These are phyloP conservation scores for Colletotrichum higginsianum DNA, from an alignment of 2,329 filamentous ascomycete genomes.

Conservation along the genomic window DNA sequence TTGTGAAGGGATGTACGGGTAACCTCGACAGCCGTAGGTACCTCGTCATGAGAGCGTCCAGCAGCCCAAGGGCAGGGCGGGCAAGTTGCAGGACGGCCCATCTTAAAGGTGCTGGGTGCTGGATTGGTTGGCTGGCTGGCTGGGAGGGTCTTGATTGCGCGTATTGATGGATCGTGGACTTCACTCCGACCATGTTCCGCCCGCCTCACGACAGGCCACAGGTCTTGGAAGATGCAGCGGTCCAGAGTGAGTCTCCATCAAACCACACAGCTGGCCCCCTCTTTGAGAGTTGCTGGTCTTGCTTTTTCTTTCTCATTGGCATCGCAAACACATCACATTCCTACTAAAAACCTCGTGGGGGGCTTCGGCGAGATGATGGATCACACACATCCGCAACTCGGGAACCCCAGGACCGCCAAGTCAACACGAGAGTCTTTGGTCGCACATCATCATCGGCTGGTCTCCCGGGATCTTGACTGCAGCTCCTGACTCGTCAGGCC, in stretches of 20 bases:
- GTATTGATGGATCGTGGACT: background rate
- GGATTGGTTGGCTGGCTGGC: too few species aligned
- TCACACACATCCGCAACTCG: background rate
- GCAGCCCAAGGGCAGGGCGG: background rate
- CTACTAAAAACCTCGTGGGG: background rate
- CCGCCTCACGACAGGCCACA: background rate
- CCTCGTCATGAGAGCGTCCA: background rate
- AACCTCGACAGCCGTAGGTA: slow-evolving; percentile 9
- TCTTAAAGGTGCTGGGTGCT: too few species aligned
- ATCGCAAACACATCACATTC: background rate
- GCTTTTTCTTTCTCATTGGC: background rate
- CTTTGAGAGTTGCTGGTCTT: background rate
- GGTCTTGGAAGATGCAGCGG: background rate
- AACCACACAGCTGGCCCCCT: background rate
- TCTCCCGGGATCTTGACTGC: slow-evolving; percentile 13
- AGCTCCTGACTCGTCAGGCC: slow-evolving; percentile 31
- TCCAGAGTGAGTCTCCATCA: slow-evolving; percentile 4
- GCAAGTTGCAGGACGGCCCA: background rate
- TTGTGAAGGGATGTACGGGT: background rate
- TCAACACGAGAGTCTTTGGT: background rate
- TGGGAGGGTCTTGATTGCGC: background rate
- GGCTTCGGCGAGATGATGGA: background rate
- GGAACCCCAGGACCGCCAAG: background rate
- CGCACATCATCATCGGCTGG: background rate
- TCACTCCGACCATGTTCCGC: background rate